Evolutionary conservation across 805 yeast genomes (phyloP).

Genomic region (Yarrowia porcina): DNA sequence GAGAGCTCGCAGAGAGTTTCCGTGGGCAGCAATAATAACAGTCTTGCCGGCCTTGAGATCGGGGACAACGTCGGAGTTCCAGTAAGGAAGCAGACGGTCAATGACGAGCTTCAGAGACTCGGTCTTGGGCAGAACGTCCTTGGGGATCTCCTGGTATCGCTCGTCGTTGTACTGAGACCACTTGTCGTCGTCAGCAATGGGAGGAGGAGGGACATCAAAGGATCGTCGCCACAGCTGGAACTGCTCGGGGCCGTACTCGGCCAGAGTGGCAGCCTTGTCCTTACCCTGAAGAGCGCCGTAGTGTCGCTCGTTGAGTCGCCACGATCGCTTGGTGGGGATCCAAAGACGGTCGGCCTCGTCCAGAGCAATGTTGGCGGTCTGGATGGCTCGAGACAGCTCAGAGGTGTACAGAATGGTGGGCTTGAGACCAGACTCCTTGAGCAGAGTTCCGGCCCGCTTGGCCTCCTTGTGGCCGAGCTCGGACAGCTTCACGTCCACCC

Average conservation of each 20-base stretch:
- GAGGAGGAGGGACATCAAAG: conserved; percentile 94
- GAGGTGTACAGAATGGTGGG: conserved; percentile 93
- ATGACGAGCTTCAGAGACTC: conserved; percentile 93
- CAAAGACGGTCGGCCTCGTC: conserved; percentile 83
- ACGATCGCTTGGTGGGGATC: conserved; percentile 88
- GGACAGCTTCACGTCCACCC: conserved; percentile 92
- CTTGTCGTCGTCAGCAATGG: conserved; percentile 69
- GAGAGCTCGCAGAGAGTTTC: conserved; percentile 95
- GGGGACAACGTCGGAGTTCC: conserved; percentile 87
- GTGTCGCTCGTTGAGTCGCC: conserved; percentile 99
- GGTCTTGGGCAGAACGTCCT: conserved; percentile 83
- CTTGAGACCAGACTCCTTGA: conserved; percentile 77
- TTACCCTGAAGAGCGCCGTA: conserved; percentile 98
- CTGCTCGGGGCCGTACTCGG: conserved; percentile 82
- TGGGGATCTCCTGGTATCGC: conserved; percentile 82
- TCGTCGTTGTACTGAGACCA: conserved; percentile 82
- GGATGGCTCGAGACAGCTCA: conserved; percentile 88
- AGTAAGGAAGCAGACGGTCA: conserved; percentile 94
- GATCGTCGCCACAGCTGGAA: conserved; percentile 98
- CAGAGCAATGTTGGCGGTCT: conserved; percentile 93
- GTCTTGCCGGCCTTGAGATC: conserved; percentile 85
- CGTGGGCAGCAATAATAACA: conserved; percentile 93
- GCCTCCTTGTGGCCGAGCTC: conserved; percentile 88
- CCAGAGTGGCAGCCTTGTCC: conserved; percentile 92
- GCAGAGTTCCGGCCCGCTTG: conserved; percentile 84